Evolutionary conservation across 352 stramenopile species (phyloP).

Genomic region (Globisporangium orthogonon): DNA sequence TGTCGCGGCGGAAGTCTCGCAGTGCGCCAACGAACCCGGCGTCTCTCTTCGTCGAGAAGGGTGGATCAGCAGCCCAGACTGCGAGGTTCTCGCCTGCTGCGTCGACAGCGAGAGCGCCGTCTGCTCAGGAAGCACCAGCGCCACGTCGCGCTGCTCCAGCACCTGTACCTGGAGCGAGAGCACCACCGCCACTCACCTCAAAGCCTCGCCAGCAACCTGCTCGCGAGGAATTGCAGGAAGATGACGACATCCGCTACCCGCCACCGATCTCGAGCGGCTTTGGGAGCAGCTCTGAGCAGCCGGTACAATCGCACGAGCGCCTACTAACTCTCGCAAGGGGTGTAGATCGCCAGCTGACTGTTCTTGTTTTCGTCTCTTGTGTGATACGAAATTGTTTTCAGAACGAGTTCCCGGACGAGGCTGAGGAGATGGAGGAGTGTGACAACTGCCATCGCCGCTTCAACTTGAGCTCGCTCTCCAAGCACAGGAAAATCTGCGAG

Average conservation of each 20-base stretch:
- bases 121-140: constrained; percentile 5
- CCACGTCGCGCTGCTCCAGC: constrained; percentile 6
- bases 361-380: neutral
- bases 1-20: constrained; percentile 65
- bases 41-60: constrained; percentile 62
- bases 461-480: constrained; percentile 58
- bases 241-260: constrained; percentile 17
- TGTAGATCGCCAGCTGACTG: neutral
- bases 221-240: constrained; percentile 23
- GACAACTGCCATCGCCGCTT: constrained; percentile 81
- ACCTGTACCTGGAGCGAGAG: neutral
- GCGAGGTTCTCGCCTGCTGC: constrained; percentile 7
- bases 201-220: constrained; percentile 17
- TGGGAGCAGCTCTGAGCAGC: constrained; percentile 22
- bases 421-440: constrained; percentile 65
- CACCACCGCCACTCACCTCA: constrained; percentile 7
- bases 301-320: constrained; percentile 14
- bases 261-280: constrained; percentile 38
- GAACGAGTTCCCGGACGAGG: constrained; percentile 45
- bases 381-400: constrained; percentile 5
- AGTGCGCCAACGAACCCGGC: constrained; percentile 64
- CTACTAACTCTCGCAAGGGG: neutral
- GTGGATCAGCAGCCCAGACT: constrained; percentile 18
- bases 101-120: constrained; percentile 11
- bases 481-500: constrained; percentile 82